These are phyloP conservation scores for Ustilago sp. DNA, from an alignment of 1,284 basidiomycete species.

Conservation along the genomic window DNA sequence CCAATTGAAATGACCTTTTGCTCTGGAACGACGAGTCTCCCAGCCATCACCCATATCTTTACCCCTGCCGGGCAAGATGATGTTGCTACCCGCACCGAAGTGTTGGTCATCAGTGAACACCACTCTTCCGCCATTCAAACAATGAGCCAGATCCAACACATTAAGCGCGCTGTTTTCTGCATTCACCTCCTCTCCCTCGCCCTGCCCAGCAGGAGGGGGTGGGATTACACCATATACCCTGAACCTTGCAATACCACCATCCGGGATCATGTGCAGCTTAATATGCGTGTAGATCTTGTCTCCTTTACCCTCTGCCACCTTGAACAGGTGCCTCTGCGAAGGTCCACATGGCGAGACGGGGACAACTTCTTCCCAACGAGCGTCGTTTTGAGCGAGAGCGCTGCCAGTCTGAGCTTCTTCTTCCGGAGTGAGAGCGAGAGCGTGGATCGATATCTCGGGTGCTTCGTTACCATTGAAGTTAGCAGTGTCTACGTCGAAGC, in stretches of 20 bases:
- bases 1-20: slow-evolving; percentile 87
- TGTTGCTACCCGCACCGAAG: slow-evolving; percentile 89
- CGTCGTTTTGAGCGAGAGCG: slow-evolving; percentile 59
- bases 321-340: slow-evolving; percentile 86
- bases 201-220: slow-evolving; percentile 59
- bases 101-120: slow-evolving; percentile 85
- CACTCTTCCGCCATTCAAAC: slow-evolving; percentile 87
- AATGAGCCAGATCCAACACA: slow-evolving; percentile 85
- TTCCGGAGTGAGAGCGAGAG: slow-evolving; percentile 35
- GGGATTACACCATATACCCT: slow-evolving; percentile 67
- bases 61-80: slow-evolving; percentile 89
- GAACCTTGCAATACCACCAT: slow-evolving; percentile 79
- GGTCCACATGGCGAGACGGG: slow-evolving; percentile 74
- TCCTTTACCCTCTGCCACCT: slow-evolving; percentile 70
- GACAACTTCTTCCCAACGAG: slow-evolving; percentile 62
- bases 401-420: slow-evolving; percentile 44
- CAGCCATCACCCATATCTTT: slow-evolving; percentile 96
- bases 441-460: slow-evolving; percentile 59
- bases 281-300: slow-evolving; percentile 79
- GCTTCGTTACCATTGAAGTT: slow-evolving; percentile 94
- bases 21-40: slow-evolving; percentile 92
- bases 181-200: slow-evolving; percentile 67
- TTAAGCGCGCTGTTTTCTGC: slow-evolving; percentile 67
- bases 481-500: slow-evolving; percentile 95
- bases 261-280: slow-evolving; percentile 94